These are phyloP conservation scores for Coelastrella sp. DNA, from an alignment of 139 green algal species.

Conservation along the genomic window DNA sequence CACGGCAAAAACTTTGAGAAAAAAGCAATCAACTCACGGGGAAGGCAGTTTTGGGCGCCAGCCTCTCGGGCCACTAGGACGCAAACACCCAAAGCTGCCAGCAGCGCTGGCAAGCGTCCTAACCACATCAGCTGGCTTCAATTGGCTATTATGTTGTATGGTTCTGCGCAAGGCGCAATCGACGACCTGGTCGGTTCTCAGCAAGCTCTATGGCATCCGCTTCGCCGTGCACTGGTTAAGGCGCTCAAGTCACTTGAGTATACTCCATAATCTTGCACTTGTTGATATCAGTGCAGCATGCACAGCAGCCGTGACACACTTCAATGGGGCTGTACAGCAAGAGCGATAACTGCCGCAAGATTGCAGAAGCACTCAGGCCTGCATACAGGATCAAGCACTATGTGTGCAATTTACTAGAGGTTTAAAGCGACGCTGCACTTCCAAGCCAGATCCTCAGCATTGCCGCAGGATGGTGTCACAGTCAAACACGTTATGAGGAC, in stretches of 20 bases:
- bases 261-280: too few relatives aligned
- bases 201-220: too few relatives aligned
- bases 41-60: not conserved
- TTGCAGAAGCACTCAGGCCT: not conserved
- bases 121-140: not conserved
- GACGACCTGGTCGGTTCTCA: too few relatives aligned
- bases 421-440: too few relatives aligned
- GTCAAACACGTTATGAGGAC: too few relatives aligned
- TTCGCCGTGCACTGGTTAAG: too few relatives aligned
- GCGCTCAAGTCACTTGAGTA: too few relatives aligned
- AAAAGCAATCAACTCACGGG: not conserved
- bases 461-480: too few relatives aligned
- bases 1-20: too few relatives aligned
- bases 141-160: not conserved
- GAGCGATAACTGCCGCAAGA: not conserved
- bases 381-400: too few relatives aligned
- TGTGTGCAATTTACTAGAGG: too few relatives aligned
- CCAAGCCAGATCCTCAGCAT: too few relatives aligned
- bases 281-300: not conserved
- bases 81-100: conserved; percentile 19
- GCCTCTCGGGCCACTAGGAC: not conserved
- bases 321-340: not conserved
- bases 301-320: not conserved
- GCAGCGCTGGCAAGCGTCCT: conserved; percentile 28
- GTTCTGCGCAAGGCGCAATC: not conserved